Base-by-base conservation (phyloP, 345 rosid genomes). In the Brassica incana region DNA sequence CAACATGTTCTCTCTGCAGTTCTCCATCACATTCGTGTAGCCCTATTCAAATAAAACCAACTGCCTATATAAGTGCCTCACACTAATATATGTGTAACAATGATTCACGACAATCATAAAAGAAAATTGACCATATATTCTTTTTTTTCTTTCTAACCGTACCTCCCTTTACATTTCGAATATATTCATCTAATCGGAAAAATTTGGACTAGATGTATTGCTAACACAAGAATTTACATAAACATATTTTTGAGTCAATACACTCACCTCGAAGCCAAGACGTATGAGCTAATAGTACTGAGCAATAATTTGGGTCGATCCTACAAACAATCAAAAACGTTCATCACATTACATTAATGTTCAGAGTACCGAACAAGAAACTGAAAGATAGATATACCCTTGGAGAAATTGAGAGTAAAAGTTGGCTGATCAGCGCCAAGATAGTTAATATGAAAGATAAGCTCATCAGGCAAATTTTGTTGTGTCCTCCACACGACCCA, bases 401-500 rank as follows among this genome's bases (percentile, higher is more conserved):
- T 92, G 12, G 98, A 94, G 90, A 94, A 94, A 74, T 94, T 92
- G 76, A 94, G 98, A 48, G 98, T 94, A 84, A 94, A 92, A 30
- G 98, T 93, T 61, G 98, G 98, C 75, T 90, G 98, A 83, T 93
- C 98, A 60, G 98, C 20, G n/a, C 58, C 58, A n/a, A 52, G 58
- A n/a, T 52, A 52, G 58, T n/a, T 52, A 52, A 52, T 52, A 52
- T 52, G 58, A 52, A 52, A 52, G 58, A 52, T 52, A 3, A 52
- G 58, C 58, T 52, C 58, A 52, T 52, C 58, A n/a, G 58, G 58
- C 18, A 52, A 52, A 52, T 52, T 18, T 5, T 52, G 58, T 15
- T 52, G 58, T n/a, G 58, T 15, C 58, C 58, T 52, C 58, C 58
- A 52, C 58, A 52, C 58, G 58, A 52, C 58, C 58, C 58, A 52